phyloP scores from a whole-genome alignment of 305 asterid species.

The Fraxinus dipetala region DNA sequence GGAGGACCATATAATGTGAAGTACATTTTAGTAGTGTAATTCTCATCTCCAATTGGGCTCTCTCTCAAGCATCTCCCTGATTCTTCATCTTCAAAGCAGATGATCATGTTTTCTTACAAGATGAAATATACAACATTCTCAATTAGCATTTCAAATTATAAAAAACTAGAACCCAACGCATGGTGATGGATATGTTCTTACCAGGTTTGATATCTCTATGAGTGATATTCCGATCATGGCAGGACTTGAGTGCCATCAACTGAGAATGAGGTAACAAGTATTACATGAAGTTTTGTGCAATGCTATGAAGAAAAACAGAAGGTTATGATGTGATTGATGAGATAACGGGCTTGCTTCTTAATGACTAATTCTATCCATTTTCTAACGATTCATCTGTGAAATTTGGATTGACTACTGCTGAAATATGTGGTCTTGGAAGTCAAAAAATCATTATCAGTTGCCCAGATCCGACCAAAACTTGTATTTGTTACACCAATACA shows the following conservation, averaged over 20 bases:
- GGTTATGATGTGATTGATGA: background rate
- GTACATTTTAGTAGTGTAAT: constrained; percentile 74
- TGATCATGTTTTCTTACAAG: constrained; percentile 85
- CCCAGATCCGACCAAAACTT: background rate
- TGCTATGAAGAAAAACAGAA: background rate
- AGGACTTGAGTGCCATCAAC: constrained; percentile 89
- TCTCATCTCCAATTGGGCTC: constrained; percentile 56
- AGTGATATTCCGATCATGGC: constrained; percentile 93
- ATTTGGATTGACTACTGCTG: background rate
- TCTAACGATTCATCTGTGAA: background rate
- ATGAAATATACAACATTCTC: constrained; percentile 20
- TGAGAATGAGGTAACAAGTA: constrained; percentile 36
- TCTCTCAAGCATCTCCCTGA: constrained; percentile 81
- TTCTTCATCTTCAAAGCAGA: constrained; percentile 80
- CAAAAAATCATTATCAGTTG: background rate
- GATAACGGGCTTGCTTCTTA: background rate
- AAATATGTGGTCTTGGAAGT: background rate
- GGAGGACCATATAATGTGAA: constrained; percentile 14
- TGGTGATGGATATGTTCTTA: constrained; percentile 31
- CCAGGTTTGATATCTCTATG: constrained; percentile 99
- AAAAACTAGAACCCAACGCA: constrained; percentile 14
- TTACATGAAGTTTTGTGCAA: constrained; percentile 20
- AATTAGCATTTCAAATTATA: constrained; percentile 24
- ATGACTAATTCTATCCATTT: background rate
- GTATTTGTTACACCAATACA: background rate